A percentile compares a stretch with the other conserved stretches of the same genome.
phyloP scores from a whole-genome alignment of 768 basidiomycete species.

The Termitomyces sp. region DNA sequence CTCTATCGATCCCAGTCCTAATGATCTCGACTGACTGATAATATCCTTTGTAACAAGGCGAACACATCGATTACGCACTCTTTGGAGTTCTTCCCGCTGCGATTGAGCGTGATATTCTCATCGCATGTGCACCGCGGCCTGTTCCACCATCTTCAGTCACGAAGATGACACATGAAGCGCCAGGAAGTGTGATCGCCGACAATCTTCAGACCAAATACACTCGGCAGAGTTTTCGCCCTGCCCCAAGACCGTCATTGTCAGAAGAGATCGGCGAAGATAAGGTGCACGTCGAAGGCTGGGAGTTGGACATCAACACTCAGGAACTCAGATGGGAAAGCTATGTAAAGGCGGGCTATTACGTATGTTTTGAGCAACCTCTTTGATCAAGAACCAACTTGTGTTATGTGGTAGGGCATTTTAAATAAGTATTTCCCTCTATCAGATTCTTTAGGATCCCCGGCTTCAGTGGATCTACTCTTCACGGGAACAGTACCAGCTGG shows the following conservation, averaged over 20 bases:
- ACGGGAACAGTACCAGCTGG: slow-evolving; percentile 84
- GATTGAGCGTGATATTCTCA: slow-evolving; percentile 77
- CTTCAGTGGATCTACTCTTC: slow-evolving; percentile 68
- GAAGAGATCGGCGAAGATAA: slow-evolving; percentile 28
- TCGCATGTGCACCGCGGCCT: slow-evolving; percentile 58
- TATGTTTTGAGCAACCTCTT: slow-evolving; percentile 25
- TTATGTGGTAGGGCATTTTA: slow-evolving; percentile 52
- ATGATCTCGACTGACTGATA: not conserved
- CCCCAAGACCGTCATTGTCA: slow-evolving; percentile 19
- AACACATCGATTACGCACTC: slow-evolving; percentile 80
- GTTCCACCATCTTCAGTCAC: slow-evolving; percentile 14
- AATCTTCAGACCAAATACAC: slow-evolving; percentile 59
- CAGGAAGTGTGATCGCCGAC: slow-evolving; percentile 56
- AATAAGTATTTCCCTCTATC: slow-evolving; percentile 44
- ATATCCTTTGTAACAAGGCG: slow-evolving; percentile 37
- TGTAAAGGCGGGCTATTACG: slow-evolving; percentile 82
- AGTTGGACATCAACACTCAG: slow-evolving; percentile 66
- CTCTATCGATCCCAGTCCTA: no score
- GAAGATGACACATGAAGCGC: slow-evolving; percentile 23
- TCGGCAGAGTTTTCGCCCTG: slow-evolving; percentile 54
- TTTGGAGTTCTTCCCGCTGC: slow-evolving; percentile 86
- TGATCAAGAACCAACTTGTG: not conserved
- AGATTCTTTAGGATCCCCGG: slow-evolving; percentile 27
- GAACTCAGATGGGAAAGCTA: slow-evolving; percentile 83
- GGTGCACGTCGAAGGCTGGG: slow-evolving; percentile 52